Evolutionary conservation across 2,329 filamentous ascomycete genomes (phyloP).

Genomic region (Fusarium buharicum): DNA sequence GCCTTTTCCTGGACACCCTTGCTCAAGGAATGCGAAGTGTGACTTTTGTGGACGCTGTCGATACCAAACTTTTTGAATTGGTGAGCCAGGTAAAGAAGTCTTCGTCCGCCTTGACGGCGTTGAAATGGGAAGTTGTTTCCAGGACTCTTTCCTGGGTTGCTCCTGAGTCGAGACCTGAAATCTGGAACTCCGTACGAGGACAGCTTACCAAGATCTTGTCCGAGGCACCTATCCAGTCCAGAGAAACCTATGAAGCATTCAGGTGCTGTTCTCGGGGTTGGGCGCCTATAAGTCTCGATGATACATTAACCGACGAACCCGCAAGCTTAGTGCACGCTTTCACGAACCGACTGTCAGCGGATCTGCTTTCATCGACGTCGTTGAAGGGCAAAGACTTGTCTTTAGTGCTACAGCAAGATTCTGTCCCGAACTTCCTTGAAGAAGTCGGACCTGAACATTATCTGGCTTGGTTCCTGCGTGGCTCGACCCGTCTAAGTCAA

Average conservation of each 20-base stretch:
- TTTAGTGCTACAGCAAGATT: conserved; percentile 20
- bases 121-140: conserved; percentile 56
- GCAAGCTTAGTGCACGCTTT: conserved; percentile 50
- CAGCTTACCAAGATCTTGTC: conserved; percentile 49
- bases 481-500: conserved; percentile 48
- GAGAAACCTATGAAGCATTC: conserved; percentile 55
- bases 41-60: conserved; percentile 56
- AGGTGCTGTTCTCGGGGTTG: conserved; percentile 54
- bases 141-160: conserved; percentile 51
- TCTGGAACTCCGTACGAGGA: conserved; percentile 51
- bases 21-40: conserved; percentile 56
- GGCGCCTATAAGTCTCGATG: conserved; percentile 53
- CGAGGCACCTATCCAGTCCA: conserved; percentile 47
- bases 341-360: conserved; percentile 47
- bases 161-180: conserved; percentile 43
- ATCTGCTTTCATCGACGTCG: conserved; percentile 42
- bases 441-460: conserved; percentile 48
- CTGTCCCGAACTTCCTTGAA: conserved; percentile 42
- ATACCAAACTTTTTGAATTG: conserved; percentile 53
- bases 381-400: conserved; percentile 41
- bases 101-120: conserved; percentile 46
- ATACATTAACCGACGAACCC: conserved; percentile 44
- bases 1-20: conserved; percentile 57
- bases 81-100: conserved; percentile 46
- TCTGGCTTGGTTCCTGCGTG: conserved; percentile 49